phyloP scores from a whole-genome alignment of 2,329 filamentous ascomycete genomes.

The Colletotrichum noveboracense region DNA sequence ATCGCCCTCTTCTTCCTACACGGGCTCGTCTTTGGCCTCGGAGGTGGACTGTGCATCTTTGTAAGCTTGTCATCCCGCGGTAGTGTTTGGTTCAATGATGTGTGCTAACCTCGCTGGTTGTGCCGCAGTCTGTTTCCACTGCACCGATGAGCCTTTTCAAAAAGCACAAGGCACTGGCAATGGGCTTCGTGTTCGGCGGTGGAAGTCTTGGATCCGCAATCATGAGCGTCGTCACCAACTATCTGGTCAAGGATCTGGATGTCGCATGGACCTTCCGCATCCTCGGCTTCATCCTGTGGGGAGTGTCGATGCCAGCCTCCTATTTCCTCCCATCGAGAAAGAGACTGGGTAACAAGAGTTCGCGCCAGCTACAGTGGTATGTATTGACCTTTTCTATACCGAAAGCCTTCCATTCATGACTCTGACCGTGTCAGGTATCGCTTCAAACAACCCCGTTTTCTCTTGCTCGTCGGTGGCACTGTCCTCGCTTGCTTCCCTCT shows the following conservation, averaged over 20 bases:
- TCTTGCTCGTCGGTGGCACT: constrained; percentile 26
- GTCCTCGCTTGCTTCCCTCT: constrained; percentile 29
- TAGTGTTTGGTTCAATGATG: not conserved
- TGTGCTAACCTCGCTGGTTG: not conserved
- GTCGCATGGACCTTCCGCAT: constrained; percentile 32
- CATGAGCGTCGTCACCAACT: constrained; percentile 27
- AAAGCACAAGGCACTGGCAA: constrained; percentile 30
- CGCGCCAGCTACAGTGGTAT: constrained; percentile 27
- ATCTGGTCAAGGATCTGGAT: constrained; percentile 26
- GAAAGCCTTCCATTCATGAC: too few relatives aligned
- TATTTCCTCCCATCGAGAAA: constrained; percentile 20
- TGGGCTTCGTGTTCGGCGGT: constrained; percentile 31
- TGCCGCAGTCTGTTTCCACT: constrained; percentile 27
- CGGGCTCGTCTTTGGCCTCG: constrained; percentile 29
- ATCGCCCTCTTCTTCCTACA: constrained; percentile 30
- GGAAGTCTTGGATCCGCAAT: constrained; percentile 31
- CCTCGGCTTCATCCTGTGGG: constrained; percentile 30
- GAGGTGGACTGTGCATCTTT: constrained; percentile 29
- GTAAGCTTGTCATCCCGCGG: not conserved
- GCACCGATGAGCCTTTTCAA: constrained; percentile 29
- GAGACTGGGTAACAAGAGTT: not conserved
- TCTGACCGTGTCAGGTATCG: constrained; percentile 25
- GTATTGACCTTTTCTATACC: not conserved
- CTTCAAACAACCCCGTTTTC: constrained; percentile 27
- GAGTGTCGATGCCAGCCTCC: constrained; percentile 30